Conservation (phyloP, 1,139 yeast species). For the Kluyveromyces sp. region DNA sequence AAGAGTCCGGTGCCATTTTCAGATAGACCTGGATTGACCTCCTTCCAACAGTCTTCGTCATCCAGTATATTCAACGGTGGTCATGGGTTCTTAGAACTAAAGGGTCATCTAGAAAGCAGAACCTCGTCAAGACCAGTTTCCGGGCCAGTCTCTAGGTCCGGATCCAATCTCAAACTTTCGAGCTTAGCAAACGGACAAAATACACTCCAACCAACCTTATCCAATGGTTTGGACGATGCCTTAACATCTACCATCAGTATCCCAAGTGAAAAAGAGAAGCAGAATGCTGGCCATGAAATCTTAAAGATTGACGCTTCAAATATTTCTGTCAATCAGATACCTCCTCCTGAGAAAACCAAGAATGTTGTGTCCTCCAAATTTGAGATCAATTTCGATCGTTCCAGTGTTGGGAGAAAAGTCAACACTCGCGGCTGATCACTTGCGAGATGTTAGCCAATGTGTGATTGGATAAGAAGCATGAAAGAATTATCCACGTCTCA, state of each 20-base stretch:
- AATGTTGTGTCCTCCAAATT: conserved; percentile 29
- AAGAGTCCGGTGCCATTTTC: not conserved
- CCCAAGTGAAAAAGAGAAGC: conserved; percentile 27
- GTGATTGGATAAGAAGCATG: no score
- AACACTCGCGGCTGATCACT: conserved; percentile 18
- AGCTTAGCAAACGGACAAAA: conserved; percentile 13
- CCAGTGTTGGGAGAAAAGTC: conserved; percentile 35
- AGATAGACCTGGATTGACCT: conserved; percentile 15
- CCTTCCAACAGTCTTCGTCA: conserved; percentile 10
- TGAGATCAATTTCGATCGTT: conserved; percentile 35
- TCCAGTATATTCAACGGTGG: conserved; percentile 46
- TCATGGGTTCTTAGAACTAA: conserved; percentile 70
- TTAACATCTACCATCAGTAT: conserved; percentile 20
- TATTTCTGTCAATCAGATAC: not conserved
- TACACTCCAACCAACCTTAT: conserved; percentile 6
- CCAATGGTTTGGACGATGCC: conserved; percentile 10
- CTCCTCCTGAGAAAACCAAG: conserved; percentile 12
- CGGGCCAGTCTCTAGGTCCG: conserved; percentile 16
- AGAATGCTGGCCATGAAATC: conserved; percentile 25
- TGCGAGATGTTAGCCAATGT: not conserved
- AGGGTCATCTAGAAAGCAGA: conserved; percentile 36
- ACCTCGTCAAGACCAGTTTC: conserved; percentile 23
- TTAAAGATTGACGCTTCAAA: conserved; percentile 9
- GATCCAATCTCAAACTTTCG: conserved; percentile 18
- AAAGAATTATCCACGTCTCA: no score